Evolutionary conservation across 495 filamentous ascomycete genomes (phyloP).

Genomic region (Aspergillus heteromorphus): DNA sequence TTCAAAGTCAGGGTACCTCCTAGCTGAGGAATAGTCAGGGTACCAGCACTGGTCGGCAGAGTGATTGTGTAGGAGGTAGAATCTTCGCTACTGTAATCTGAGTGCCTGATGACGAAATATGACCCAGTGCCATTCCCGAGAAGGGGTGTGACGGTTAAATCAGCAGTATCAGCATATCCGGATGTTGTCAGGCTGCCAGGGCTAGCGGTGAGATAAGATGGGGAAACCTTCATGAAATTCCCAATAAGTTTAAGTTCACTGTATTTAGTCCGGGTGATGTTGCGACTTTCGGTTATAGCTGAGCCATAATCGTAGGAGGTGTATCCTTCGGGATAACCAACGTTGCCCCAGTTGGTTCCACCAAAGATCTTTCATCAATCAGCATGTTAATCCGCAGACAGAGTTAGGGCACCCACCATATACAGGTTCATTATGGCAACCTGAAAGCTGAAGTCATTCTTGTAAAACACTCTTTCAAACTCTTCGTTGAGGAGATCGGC

Average conservation of each 20-base stretch:
- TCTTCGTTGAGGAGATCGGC: constrained; percentile 58
- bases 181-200: constrained; percentile 47
- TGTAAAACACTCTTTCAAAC: constrained; percentile 75
- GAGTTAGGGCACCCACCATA: constrained; percentile 47
- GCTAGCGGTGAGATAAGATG: constrained; percentile 54
- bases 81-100: constrained; percentile 49
- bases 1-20: constrained; percentile 56
- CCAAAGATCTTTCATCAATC: constrained; percentile 49
- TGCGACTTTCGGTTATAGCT: constrained; percentile 61
- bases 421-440: constrained; percentile 60
- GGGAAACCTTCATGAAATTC: constrained; percentile 66
- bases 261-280: constrained; percentile 68
- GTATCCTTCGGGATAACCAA: constrained; percentile 67
- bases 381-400: constrained; percentile 1
- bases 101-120: constrained; percentile 63
- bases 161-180: constrained; percentile 41
- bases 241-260: constrained; percentile 69
- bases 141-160: constrained; percentile 55
- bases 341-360: constrained; percentile 83
- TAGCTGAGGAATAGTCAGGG: constrained; percentile 58
- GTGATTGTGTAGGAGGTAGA: constrained; percentile 58
- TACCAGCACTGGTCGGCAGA: constrained; percentile 56
- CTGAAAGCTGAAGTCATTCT: constrained; percentile 66
- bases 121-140: constrained; percentile 48
- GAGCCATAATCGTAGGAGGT: constrained; percentile 72